A percentile compares a stretch with the other conserved stretches of the same genome.
Conservation (phyloP, 208 protist species). For the Leishmania amazonensis region DNA sequence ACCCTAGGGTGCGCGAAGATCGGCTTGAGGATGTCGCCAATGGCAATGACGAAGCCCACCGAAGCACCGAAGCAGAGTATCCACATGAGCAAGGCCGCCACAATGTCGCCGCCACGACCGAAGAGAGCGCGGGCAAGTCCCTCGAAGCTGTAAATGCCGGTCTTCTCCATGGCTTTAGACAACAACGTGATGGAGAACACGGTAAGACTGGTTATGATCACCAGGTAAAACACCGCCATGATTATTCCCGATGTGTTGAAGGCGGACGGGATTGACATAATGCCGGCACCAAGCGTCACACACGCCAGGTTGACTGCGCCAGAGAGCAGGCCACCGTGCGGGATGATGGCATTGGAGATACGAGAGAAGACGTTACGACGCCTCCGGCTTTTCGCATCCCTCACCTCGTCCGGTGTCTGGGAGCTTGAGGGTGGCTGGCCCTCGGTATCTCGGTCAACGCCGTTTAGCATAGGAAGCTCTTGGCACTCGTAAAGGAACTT, state of each 20-base stretch:
- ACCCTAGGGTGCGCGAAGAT: conserved; percentile 22
- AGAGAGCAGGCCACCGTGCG: conserved; percentile 47
- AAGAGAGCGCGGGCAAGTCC: conserved; percentile 48
- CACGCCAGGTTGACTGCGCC: conserved; percentile 52
- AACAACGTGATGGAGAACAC: conserved; percentile 72
- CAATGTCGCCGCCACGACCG: conserved; percentile 53
- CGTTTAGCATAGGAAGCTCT: neutral
- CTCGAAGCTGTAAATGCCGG: conserved; percentile 53
- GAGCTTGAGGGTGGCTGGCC: neutral
- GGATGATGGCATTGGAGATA: conserved; percentile 34
- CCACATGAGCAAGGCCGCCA: conserved; percentile 55
- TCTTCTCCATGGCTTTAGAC: conserved; percentile 50
- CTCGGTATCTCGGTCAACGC: neutral
- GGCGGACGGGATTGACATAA: conserved; percentile 68
- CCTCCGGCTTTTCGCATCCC: neutral
- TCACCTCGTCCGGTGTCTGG: neutral
- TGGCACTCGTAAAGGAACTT: no score
- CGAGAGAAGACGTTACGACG: conserved; percentile 21
- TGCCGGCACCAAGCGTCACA: conserved; percentile 67
- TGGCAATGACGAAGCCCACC: conserved; percentile 54
- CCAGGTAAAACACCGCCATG: conserved; percentile 66
- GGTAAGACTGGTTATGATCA: conserved; percentile 50
- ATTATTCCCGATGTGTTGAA: conserved; percentile 56
- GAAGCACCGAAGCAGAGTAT: conserved; percentile 61
- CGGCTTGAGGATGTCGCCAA: conserved; percentile 42